These are phyloP conservation scores for Nothophoma quercina DNA, from an alignment of 2,329 filamentous ascomycete species.

Conservation along the genomic window DNA sequence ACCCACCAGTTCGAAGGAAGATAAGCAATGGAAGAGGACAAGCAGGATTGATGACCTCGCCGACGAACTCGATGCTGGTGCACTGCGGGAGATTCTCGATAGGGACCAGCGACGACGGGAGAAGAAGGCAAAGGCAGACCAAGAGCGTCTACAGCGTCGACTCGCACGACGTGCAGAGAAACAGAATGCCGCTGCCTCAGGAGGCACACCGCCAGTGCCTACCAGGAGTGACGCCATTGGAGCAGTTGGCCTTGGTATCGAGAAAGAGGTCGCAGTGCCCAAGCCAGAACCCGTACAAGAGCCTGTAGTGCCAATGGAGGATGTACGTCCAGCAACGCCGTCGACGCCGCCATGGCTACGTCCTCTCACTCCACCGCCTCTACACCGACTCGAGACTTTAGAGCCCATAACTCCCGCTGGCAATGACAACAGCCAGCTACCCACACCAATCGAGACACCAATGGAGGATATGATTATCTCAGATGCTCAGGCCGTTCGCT, in stretches of 20 bases:
- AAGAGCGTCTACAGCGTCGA: slow-evolving; percentile 70
- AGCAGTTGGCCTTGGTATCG: slow-evolving; percentile 62
- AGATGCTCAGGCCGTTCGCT: slow-evolving; percentile 57
- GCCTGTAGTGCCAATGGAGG: slow-evolving; percentile 61
- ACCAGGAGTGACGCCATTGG: slow-evolving; percentile 58
- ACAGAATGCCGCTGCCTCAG: slow-evolving; percentile 65
- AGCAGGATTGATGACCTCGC: slow-evolving; percentile 74
- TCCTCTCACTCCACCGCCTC: slow-evolving; percentile 48
- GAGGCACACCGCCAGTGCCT: slow-evolving; percentile 63
- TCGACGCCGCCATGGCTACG: slow-evolving; percentile 35
- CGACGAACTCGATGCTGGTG: slow-evolving; percentile 83
- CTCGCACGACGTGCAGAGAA: slow-evolving; percentile 72
- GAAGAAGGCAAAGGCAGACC: slow-evolving; percentile 72
- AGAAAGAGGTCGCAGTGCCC: slow-evolving; percentile 65
- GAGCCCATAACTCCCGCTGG: slow-evolving; percentile 26
- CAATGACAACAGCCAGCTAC: slow-evolving; percentile 36
- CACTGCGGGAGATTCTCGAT: slow-evolving; percentile 88
- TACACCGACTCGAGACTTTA: slow-evolving; percentile 24
- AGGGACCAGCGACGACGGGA: slow-evolving; percentile 83
- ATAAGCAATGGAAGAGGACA: slow-evolving; percentile 63
- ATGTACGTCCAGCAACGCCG: slow-evolving; percentile 53
- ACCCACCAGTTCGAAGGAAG: slow-evolving; percentile 56
- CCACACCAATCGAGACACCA: slow-evolving; percentile 52
- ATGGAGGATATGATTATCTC: slow-evolving; percentile 58
- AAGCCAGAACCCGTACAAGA: slow-evolving; percentile 38